Base-by-base conservation (phyloP, 2,329 filamentous ascomycete species). In the Neobulgaria alba region DNA sequence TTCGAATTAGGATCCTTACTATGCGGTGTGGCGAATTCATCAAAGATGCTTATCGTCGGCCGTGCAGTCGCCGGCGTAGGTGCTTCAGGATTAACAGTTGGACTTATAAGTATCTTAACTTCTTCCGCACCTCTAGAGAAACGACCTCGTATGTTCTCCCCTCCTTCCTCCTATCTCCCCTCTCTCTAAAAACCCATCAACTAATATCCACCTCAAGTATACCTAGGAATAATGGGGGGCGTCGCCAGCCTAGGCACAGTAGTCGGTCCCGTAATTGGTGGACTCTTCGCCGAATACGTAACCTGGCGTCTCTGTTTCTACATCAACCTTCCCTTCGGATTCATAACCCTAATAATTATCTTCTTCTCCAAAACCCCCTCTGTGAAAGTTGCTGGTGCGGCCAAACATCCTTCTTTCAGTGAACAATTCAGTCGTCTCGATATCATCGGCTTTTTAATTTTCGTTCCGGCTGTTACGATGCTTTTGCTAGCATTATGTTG, bases 251-350 rank as follows among this genome's bases (percentile, higher is more conserved):
- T 48, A 12, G 41, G 46, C 2, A 35, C 43, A 26, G 36, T 57
- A 10, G 8, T 48, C 31, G 58, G 36, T 3, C 59, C 59, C 3
- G 33, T 61, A 5, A 33, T 62, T 7, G 59, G 59, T 23, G 59
- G 59, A 23, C 49, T 50, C 3, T 59, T 61, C 29, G 55, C 53
- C 3, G 43, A 60, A 23, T 55, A 60, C 0, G 62, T 42, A 1
- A 31, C 30, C 16, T 47, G 44, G 44, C 29, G 52, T 42, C 42
- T 47, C 51, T 41, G 48, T 12, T 26, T 26, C 23, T 26, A 26
- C 12, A 63, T 65, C 55, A 64, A 60, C 38, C 52, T 67, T 2
- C 65, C 64, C 0, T 53, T 66, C 26, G 63, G 63, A 4, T 59
- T 53, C 15, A 41, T 57, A 3, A 56, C 58, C 4, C 50, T 55